These are phyloP conservation scores for Ogataea wickerhamii DNA, from an alignment of 805 yeast species.

Conservation along the genomic window DNA sequence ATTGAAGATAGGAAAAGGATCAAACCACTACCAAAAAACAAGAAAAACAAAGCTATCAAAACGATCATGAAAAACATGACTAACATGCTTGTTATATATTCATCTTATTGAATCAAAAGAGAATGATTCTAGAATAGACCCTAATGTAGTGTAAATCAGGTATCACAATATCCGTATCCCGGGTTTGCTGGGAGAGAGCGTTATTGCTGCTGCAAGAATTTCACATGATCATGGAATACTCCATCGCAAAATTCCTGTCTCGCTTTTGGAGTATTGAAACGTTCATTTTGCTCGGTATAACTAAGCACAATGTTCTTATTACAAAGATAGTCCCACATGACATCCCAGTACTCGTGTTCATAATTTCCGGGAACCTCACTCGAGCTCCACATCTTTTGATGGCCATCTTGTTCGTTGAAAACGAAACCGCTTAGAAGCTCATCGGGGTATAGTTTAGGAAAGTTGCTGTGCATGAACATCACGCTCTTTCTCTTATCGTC, in stretches of 20 bases:
- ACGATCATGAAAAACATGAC: too few species aligned
- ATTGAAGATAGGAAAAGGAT: too few species aligned
- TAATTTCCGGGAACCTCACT: slow-evolving; percentile 15
- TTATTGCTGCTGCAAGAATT: slow-evolving; percentile 10
- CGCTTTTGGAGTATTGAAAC: slow-evolving; percentile 10
- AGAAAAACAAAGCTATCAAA: too few species aligned
- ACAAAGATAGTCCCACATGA: slow-evolving; percentile 22
- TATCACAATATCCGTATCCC: too few species aligned
- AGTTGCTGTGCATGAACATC: slow-evolving; percentile 40
- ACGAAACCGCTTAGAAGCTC: slow-evolving; percentile 29
- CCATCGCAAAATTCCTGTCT: slow-evolving; percentile 19
- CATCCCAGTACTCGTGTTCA: slow-evolving; percentile 20
- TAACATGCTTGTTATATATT: too few species aligned
- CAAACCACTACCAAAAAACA: too few species aligned
- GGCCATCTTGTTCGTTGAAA: slow-evolving; percentile 10
- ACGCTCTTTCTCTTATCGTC: slow-evolving; percentile 15
- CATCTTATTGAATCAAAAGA: too few species aligned
- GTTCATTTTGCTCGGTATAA: slow-evolving; percentile 12
- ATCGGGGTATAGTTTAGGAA: slow-evolving; percentile 48
- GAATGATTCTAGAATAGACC: too few species aligned
- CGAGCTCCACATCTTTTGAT: slow-evolving; percentile 12
- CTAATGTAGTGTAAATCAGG: too few species aligned
- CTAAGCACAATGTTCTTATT: slow-evolving; percentile 12
- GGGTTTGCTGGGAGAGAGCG: too few species aligned
- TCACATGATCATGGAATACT: slow-evolving; percentile 14